phyloP scores from a whole-genome alignment of 306 rosid species.

The Fragaria iinumae region DNA sequence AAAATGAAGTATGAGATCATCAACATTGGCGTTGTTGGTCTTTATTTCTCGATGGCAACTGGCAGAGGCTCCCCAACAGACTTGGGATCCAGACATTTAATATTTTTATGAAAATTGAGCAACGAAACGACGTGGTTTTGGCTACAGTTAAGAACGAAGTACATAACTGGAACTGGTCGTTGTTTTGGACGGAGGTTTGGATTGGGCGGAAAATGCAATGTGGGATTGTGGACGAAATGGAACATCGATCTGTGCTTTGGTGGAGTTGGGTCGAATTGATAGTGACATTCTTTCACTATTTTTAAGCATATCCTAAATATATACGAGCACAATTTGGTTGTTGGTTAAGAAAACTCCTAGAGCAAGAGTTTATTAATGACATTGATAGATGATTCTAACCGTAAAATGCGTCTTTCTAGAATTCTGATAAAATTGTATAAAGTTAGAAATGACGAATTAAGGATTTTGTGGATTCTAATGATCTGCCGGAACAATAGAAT shows the following conservation, averaged over 20 bases:
- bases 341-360: neutral
- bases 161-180: neutral
- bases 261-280: neutral
- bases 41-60: slow-evolving; percentile 9
- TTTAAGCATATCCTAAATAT: neutral
- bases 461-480: too few relatives aligned
- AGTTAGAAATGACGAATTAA: too few relatives aligned
- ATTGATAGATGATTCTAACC: neutral
- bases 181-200: neutral
- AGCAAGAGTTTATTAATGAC: neutral
- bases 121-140: neutral
- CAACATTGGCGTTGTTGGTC: neutral
- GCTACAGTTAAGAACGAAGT: neutral
- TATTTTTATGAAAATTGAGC: neutral
- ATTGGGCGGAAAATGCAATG: neutral
- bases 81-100: neutral
- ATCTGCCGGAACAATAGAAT: too few relatives aligned
- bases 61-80: neutral
- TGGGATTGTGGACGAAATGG: neutral
- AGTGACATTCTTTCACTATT: neutral
- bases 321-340: neutral
- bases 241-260: neutral
- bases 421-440: neutral
- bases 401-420: neutral
- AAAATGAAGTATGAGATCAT: neutral